These are phyloP conservation scores for Allantophomopsis lycopodina DNA, from an alignment of 2,329 filamentous ascomycete genomes.

Conservation along the genomic window DNA sequence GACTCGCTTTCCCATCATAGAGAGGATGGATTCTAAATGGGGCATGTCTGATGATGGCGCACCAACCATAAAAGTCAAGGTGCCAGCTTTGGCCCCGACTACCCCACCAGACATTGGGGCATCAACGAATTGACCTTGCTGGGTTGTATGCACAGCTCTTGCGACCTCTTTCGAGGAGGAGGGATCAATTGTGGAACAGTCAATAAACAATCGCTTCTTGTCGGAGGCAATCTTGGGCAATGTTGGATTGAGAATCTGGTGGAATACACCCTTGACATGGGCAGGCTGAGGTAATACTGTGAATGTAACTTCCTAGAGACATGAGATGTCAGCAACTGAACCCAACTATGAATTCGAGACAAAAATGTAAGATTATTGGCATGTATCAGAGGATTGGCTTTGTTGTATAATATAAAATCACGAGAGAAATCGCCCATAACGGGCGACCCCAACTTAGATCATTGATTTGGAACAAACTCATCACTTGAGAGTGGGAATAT, in stretches of 20 bases:
- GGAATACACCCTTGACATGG: constrained; percentile 76
- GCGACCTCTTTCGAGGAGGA: constrained; percentile 71
- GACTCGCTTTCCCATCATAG: constrained; percentile 70
- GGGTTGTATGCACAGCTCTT: constrained; percentile 48
- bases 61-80: constrained; percentile 88
- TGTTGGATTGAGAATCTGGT: constrained; percentile 53
- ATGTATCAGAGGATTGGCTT: constrained; percentile 62
- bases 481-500: constrained; percentile 22
- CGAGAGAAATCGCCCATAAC: constrained; percentile 34
- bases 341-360: constrained; percentile 5
- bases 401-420: constrained; percentile 44
- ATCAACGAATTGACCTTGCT: constrained; percentile 72
- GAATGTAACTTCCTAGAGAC: constrained; percentile 62
- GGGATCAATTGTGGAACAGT: constrained; percentile 93
- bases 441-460: constrained; percentile 61
- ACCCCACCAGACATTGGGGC: constrained; percentile 91
- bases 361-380: constrained; percentile 1
- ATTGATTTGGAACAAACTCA: constrained; percentile 43
- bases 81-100: constrained; percentile 71
- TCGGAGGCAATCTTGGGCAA: constrained; percentile 31
- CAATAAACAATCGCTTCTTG: constrained; percentile 70
- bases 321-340: background rate
- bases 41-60: constrained; percentile 42
- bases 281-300: constrained; percentile 81
- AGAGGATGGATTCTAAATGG: constrained; percentile 50